Base-by-base conservation (phyloP, 306 rosid species). In the Cucurbita moschata region DNA sequence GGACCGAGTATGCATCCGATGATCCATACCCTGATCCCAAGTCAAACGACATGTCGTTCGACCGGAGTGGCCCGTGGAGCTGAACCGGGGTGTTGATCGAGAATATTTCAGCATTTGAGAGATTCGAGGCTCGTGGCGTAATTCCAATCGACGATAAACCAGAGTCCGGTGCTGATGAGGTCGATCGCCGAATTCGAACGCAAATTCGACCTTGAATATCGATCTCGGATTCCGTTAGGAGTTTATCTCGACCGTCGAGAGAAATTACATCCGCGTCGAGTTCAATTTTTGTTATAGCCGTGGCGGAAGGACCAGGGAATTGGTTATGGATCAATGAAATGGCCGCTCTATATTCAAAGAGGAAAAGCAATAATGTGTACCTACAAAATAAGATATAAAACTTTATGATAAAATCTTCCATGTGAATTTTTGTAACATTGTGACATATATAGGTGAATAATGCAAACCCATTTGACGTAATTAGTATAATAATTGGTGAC, bases 261-360 rank as follows among this genome's bases (percentile, higher is more conserved):
- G 86, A 83, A 37, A 79, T 79, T 4, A 83, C 66, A 67, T 83
- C 86, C 18, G 76, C 72, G 44, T 83, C 86, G 4, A 83, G 58
- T 43, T 77, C 77, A 37, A 83, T 37, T n/a, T 77, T 83, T 10
- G 86, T 26, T 37, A 83, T 83, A 15, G 83, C 55, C 23, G 75
- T 81, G 1, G 83, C 83, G 5, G 77, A 9, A 43, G 72, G 6
- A 26, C 86, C 86, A 4, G 86, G 83, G 52, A 83, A 83, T 42
- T 75, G 81, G 51, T 53, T 54, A 35, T 55, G 74, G 53, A 83
- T 83, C 30, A 83, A 79, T 1, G 74, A 52, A 3, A 67, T 75
- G 9, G 86, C 83, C 13, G 86, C 86, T 77, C 83, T 69, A 55
- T 83, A 83, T 71, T 83, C 86, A 13, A 83, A 79, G 37, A 83